Evolutionary conservation across 345 rosid species (phyloP).

Genomic region (Rhizophora mangle): DNA sequence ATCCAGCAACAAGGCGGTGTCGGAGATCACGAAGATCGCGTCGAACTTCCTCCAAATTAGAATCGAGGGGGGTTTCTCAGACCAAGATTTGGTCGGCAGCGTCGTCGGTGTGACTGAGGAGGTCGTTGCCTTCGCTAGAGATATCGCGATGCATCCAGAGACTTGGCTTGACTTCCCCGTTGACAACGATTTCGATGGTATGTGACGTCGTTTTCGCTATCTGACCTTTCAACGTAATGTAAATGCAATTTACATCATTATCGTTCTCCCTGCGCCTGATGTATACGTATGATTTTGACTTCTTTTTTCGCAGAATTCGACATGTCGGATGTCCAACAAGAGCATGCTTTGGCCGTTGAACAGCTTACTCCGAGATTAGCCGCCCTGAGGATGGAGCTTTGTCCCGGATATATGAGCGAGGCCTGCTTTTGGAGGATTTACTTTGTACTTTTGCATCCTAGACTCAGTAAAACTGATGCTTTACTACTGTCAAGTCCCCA

Average conservation of each 20-base stretch:
- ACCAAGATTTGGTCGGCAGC: slow-evolving; percentile 40
- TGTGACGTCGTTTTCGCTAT: no score
- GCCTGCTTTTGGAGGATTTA: slow-evolving; percentile 96
- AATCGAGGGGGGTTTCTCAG: slow-evolving; percentile 34
- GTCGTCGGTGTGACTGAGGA: slow-evolving; percentile 82
- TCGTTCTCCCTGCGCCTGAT: no score
- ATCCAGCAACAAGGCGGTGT: slow-evolving; percentile 57
- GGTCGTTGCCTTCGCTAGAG: slow-evolving; percentile 71
- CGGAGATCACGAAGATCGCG: slow-evolving; percentile 65
- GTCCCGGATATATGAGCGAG: slow-evolving; percentile 90
- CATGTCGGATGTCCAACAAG: slow-evolving; percentile 90
- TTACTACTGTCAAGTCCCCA: slow-evolving; percentile 76
- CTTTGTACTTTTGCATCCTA: slow-evolving; percentile 89
- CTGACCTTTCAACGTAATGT: no score
- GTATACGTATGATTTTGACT: no score
- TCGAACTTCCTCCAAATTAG: slow-evolving; percentile 55
- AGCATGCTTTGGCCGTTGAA: slow-evolving; percentile 88
- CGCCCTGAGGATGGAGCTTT: slow-evolving; percentile 80
- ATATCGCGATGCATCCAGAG: slow-evolving; percentile 84
- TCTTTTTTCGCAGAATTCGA: slow-evolving; percentile 56
- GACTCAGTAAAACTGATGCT: slow-evolving; percentile 75
- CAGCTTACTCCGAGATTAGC: slow-evolving; percentile 75
- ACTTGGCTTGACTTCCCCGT: slow-evolving; percentile 95
- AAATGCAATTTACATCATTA: no score
- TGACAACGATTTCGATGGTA: slow-evolving; percentile 70